Evolutionary conservation across 495 filamentous ascomycete genomes (phyloP).

Genomic region (Lasiosphaeria ovina): DNA sequence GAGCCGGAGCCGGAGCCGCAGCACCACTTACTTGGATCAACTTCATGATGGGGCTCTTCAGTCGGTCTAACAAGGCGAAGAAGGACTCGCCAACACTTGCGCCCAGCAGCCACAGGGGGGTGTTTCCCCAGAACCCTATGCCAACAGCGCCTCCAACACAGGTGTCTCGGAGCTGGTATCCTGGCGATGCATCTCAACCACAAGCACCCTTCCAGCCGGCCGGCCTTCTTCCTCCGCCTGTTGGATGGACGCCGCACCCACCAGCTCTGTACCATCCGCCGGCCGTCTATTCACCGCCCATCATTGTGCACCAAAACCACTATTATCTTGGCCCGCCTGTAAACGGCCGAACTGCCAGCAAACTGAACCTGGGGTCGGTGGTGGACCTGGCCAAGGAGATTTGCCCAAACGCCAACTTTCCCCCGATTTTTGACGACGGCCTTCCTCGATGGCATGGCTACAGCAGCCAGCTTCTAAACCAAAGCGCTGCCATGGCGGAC

Average conservation of each 20-base stretch:
- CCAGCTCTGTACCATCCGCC: conserved; percentile 30
- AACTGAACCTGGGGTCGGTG: conserved; percentile 38
- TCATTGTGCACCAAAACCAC: conserved; percentile 50
- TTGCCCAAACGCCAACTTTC: conserved; percentile 27
- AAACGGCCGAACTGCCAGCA: conserved; percentile 28
- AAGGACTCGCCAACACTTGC: conserved; percentile 24
- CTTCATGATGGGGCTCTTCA: conserved; percentile 46
- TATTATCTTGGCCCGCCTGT: conserved; percentile 41
- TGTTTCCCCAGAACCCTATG: conserved; percentile 14
- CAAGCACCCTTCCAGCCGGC: conserved; percentile 30
- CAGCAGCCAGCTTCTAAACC: conserved; percentile 42
- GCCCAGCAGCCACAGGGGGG: conserved; percentile 15
- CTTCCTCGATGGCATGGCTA: conserved; percentile 36
- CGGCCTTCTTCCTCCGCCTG: conserved; percentile 36
- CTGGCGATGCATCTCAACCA: conserved; percentile 21
- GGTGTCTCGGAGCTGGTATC: conserved; percentile 24
- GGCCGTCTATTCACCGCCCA: conserved; percentile 31
- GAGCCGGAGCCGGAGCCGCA: neutral
- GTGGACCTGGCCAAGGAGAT: conserved; percentile 38
- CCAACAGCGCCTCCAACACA: conserved; percentile 15
- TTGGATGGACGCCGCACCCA: conserved; percentile 30
- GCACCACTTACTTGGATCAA: conserved; percentile 5
- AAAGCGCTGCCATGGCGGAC: conserved; percentile 52
- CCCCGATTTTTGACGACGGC: conserved; percentile 35
- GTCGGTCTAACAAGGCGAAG: conserved; percentile 44